Percentiles rank a stretch among this genome's conserved stretches.
phyloP scores from a whole-genome alignment of 192 early-diverging fungal genomes.

The Umbelopsis sp. region DNA sequence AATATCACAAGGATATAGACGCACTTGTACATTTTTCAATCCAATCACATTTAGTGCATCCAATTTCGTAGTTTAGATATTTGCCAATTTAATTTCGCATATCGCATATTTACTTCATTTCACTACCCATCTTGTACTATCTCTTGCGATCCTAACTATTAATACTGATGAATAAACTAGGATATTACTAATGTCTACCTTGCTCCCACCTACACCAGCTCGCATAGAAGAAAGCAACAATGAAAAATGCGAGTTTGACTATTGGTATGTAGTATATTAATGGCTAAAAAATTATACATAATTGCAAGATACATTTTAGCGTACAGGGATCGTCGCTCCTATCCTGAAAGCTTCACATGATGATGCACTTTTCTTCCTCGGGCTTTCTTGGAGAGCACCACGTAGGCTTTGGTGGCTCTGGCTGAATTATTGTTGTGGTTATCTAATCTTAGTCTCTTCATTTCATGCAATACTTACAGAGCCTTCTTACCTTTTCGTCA shows the following conservation, averaged over 20 bases:
- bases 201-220: no score
- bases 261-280: not conserved
- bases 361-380: constrained; percentile 1
- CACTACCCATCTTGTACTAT: not conserved
- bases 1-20: not conserved
- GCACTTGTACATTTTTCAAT: not conserved
- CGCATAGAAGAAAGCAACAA: no score
- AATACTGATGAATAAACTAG: not conserved
- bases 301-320: not conserved
- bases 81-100: not conserved
- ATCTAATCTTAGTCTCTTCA: not conserved
- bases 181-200: not conserved
- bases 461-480: no score
- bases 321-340: not conserved
- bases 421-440: not conserved
- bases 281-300: not conserved
- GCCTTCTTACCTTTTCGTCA: not conserved
- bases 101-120: not conserved
- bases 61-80: not conserved
- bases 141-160: not conserved
- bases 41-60: not conserved
- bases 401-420: not conserved
- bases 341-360: not conserved
- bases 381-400: constrained; percentile 6
- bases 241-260: no score